Base-by-base conservation (phyloP, 345 rosid genomes). In the Arabis hirsuta region DNA sequence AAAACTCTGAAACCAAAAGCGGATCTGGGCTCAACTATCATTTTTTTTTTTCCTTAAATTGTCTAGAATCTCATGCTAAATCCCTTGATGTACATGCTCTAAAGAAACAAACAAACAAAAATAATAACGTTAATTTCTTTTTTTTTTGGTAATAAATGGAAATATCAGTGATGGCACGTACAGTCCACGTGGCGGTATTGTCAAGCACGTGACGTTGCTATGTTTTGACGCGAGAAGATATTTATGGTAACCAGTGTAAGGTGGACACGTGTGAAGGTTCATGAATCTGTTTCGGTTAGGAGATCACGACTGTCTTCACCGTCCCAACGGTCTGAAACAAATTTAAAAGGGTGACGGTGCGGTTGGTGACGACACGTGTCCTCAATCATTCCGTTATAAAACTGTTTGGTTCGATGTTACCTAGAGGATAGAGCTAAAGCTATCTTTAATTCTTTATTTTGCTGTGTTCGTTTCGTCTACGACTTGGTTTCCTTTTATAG, bases 351-450 rank as follows among this genome's bases (percentile, higher is more conserved):
- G 31, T 4, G 34, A 55, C 65, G 45, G 29, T 12, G 13, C 27
- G 59, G 58, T 54, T 61, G 74, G 59, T 76, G 60, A 6, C 13
- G 70, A 55, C 79, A 56, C 79, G 79, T 62, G 79, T 61, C 74
- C 3, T 12, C 34, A 54, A 67, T 69, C 53, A 62, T 67, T 67
- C 78, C 4, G 9, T 51, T 55, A 34, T 20, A 5, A 5, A 11
- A 22, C 26, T 52, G 60, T 62, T 26, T 63, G 55, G 51, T 62
- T 59, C 31, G 52, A 60, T 39, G 45, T 42, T 61, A 62, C 62
- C 47, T 22, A 22, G 16, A 16, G 16, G 16, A 16, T 13, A 4
- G 36, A 3, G 44, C 34, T 19, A 3, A 43, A 62, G 60, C 54
- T 71, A 71, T 12, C 60, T 16, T 16, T 16, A 16, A 16, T 16